A percentile compares a stretch with the other conserved stretches of the same genome.
Conservation (phyloP, 2,329 filamentous ascomycete genomes). For the Clonostachys solani region DNA sequence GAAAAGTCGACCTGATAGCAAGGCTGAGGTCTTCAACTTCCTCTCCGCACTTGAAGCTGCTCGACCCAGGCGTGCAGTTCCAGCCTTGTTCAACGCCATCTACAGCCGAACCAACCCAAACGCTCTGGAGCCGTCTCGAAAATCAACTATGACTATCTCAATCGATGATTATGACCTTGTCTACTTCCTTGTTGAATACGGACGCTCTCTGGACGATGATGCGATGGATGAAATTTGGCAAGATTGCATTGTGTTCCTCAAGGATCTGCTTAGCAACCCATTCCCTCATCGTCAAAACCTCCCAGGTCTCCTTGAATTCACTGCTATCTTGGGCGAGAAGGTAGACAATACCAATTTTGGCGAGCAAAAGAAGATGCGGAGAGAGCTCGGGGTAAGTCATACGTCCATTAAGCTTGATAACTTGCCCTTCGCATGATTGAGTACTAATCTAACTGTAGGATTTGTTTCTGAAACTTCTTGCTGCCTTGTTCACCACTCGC, state of each 20-base stretch:
- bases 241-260: constrained; percentile 87
- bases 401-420: not conserved
- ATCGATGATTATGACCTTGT: constrained; percentile 81
- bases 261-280: constrained; percentile 86
- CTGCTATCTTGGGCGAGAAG: constrained; percentile 86
- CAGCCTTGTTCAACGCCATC: constrained; percentile 91
- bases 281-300: constrained; percentile 92
- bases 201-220: constrained; percentile 87
- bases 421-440: not conserved
- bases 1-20: constrained; percentile 38
- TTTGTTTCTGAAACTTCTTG: constrained; percentile 79
- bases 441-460: constrained; percentile 51
- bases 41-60: constrained; percentile 89
- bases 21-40: constrained; percentile 72
- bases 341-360: constrained; percentile 98
- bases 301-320: constrained; percentile 81
- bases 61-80: constrained; percentile 84
- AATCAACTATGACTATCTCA: constrained; percentile 84
- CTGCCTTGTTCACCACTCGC: constrained; percentile 90
- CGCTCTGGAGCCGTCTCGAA: constrained; percentile 72
- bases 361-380: constrained; percentile 86
- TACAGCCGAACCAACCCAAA: constrained; percentile 88
- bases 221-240: constrained; percentile 98
- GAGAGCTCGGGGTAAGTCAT: constrained; percentile 73
- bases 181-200: constrained; percentile 86